Evolutionary conservation across 116 monocot species (phyloP), one percentile per base, ranked within the genome.

Genomic region (Dioscorea cayenensis): DNA sequence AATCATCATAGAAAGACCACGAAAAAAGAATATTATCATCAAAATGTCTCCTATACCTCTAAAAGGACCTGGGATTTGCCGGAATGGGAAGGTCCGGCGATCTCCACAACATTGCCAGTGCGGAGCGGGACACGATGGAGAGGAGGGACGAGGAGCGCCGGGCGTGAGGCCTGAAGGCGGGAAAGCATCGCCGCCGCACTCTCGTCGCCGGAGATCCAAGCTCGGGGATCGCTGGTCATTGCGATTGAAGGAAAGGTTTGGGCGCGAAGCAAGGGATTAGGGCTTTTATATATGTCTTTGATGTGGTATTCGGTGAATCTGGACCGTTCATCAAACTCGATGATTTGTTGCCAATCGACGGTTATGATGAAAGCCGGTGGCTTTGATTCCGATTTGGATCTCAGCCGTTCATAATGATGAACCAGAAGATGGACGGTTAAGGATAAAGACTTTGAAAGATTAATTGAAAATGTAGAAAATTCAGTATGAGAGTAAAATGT

Each of bases 101-200:
- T 86, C 90, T 97, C 97, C 73, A 97, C 90, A 71, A 93, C 84
- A 64, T 88, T 85, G 77, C 97, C 90, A 37, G 69, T 73, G 66
- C 88, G 85, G 65, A 97, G 87, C 10, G 93, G 88, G 61, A 86
- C 73, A 68, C 88, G 90, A 71, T 93, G 93, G 71, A 97, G 88
- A 17, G 88, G 84, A 25, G 81, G 88, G 28, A 93, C 82, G 72
- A 83, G 59, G 72, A 92, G 71, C n/a, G 75, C 29, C 5, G 93
- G 90, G 18, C 86, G 85, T 43, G 73, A 74, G 28, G 72, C 62
- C 43, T 78, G 72, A 27, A 80, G 69, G 43, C 97, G 79, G 12
- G 73, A 60, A 32, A 93, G 71, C 69, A 86, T 51, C 49, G 77
- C 81, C 70, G 20, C 51, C 3, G 88, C 97, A 58, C 66, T 86